Base-by-base conservation (phyloP, 495 filamentous ascomycete species). In the Thozetella sp. region DNA sequence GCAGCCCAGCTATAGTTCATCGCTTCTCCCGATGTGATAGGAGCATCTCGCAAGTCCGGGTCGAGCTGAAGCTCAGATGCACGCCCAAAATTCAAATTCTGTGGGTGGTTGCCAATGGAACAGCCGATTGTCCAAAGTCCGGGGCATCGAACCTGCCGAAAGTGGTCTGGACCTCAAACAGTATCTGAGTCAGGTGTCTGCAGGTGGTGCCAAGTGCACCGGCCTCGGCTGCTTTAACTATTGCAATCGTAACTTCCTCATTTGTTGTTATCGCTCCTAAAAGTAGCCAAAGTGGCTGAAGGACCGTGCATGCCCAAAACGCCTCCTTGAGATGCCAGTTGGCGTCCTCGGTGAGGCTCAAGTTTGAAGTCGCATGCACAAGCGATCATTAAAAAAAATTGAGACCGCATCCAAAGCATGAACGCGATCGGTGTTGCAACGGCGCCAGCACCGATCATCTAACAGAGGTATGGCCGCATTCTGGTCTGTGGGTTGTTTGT, bases 181-280 rank as follows among this genome's bases (percentile, higher is more conserved):
- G 11, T n/a, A 15, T 48, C 9, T 10, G 43, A 10, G 43, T 11
- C 43, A 48, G 43, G 43, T 48, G 43, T 9, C 43, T 11, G 43
- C 43, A 48, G 43, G 43, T 48, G 43, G n/a, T 48, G 43, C 43
- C 43, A 48, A 48, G 43, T 48, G 43, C 43, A 48, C 43, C 15
- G 30, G 20, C 43, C 43, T 48, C 43, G 30, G 30, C 30, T 37
- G n/a, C n/a, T n/a, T n/a, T n/a, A n/a, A n/a, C n/a, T n/a, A n/a
- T n/a, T n/a, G n/a, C n/a, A n/a, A n/a, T n/a, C n/a, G n/a, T n/a
- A n/a, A n/a, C n/a, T n/a, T n/a, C n/a, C n/a, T n/a, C n/a, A n/a
- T n/a, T n/a, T n/a, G n/a, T n/a, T n/a, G n/a, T n/a, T n/a, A n/a
- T n/a, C n/a, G n/a, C n/a, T n/a, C n/a, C n/a, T n/a, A n/a, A n/a